Evolutionary conservation across 1,284 basidiomycete genomes (phyloP), one percentile per base, ranked within the genome.

Genomic region (Ustilago nuda): DNA sequence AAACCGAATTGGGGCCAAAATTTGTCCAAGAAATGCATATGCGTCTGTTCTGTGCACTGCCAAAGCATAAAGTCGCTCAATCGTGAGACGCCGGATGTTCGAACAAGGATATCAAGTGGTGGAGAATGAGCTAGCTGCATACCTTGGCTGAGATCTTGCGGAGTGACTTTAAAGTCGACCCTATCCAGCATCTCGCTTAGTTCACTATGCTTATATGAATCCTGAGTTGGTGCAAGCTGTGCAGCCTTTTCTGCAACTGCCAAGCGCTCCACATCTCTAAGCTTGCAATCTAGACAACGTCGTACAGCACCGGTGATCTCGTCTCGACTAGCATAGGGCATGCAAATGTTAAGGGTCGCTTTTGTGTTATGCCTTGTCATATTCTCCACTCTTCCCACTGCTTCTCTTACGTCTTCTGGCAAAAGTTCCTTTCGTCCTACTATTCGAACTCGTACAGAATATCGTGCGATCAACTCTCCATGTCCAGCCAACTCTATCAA

Each of bases 1-100:
- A 98, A 85, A 2, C 95, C 94, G 84, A 98, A 98, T 66, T 95
- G 92, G 0, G 97, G 97, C 97, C 97, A 99, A 85, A 92, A 96
- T 0, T 91, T 91, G 37, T 91, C 87, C n/a, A 92, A 90, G 86
- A 98, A 96, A 84, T 98, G 94, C n/a, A 99, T 87, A 78, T 95
- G 94, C 0, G 94, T 93, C 76, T 92, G 87, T 78, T 94, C 91
- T 61, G 89, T 92, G 76, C 91, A 91, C 91, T 95, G 86, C 95
- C 95, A 98, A 30, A 96, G 90, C 85, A 98, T 87, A 84, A 92
- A 99, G 84, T 98, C 94, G 83, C 93, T 95, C 23, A 99, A 87
- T 2, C 96, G 90, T 56, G 91, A 92, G 1, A 97, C 97, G 19
- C 94, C 94, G 54, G 93, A 95, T 0, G 96, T 98, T 54, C 97